A percentile compares a stretch with the other conserved stretches of the same genome.
These are phyloP conservation scores for Cryoendolithus antarcticus DNA, from an alignment of 2,329 filamentous ascomycete genomes.

Conservation along the genomic window DNA sequence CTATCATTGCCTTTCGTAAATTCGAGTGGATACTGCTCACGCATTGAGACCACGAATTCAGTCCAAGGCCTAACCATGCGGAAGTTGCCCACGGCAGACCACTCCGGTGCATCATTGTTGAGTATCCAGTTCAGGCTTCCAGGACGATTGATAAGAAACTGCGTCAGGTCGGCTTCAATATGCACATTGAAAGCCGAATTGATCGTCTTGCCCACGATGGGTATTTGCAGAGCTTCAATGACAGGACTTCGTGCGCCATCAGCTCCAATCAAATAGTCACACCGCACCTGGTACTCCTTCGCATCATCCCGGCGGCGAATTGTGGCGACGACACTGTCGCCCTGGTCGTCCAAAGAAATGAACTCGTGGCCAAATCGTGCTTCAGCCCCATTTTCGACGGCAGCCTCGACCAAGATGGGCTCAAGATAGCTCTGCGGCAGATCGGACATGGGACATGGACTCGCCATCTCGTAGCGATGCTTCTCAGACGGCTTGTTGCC, in stretches of 20 bases:
- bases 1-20: no score
- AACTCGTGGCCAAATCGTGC: conserved; percentile 23
- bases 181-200: conserved; percentile 33
- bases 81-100: conserved; percentile 35
- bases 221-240: conserved; percentile 30
- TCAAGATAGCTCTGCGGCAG: conserved; percentile 27
- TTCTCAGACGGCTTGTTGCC: conserved; percentile 20
- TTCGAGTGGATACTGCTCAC: no score
- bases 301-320: conserved; percentile 28
- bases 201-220: conserved; percentile 31
- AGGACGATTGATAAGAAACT: conserved; percentile 33
- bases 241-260: conserved; percentile 39
- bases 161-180: conserved; percentile 35
- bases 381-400: conserved; percentile 19
- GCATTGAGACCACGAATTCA: conserved; percentile 43
- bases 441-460: conserved; percentile 24
- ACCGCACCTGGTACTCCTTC: conserved; percentile 30
- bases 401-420: conserved; percentile 23
- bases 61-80: conserved; percentile 51
- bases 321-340: conserved; percentile 17
- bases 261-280: conserved; percentile 44
- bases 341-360: conserved; percentile 15
- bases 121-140: conserved; percentile 49
- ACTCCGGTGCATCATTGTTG: conserved; percentile 38
- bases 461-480: conserved; percentile 23